A percentile compares a stretch with the other conserved stretches of the same genome.
Conservation (phyloP, 192 early-diverging fungal genomes). For the Cladochytrium replicatum region DNA sequence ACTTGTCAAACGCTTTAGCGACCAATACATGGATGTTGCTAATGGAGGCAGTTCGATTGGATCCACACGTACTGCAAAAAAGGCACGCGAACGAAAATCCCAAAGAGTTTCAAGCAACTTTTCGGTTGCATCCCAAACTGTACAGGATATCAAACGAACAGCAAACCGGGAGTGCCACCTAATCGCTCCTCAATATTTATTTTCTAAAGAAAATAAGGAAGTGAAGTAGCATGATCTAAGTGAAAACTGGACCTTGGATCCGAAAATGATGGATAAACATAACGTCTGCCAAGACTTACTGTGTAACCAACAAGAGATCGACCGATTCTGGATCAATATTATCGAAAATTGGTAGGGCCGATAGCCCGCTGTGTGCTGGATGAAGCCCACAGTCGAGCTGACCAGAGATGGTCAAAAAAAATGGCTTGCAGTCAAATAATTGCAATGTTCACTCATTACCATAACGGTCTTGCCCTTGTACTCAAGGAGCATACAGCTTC, state of each 20-base stretch:
- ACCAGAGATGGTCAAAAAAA: too few relatives aligned
- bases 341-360: constrained; percentile 91
- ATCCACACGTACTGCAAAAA: too few relatives aligned
- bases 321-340: constrained; percentile 80
- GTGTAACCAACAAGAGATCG: constrained; percentile 87
- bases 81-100: too few relatives aligned
- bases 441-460: constrained; percentile 27
- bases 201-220: constrained; percentile 95
- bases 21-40: too few relatives aligned
- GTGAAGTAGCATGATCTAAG: constrained; percentile 89
- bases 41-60: too few relatives aligned
- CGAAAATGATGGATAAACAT: neutral
- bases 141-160: neutral
- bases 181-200: constrained; percentile 24
- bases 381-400: constrained; percentile 95
- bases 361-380: constrained; percentile 82
- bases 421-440: too few relatives aligned
- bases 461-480: constrained; percentile 95
- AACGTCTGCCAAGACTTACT: constrained; percentile 51
- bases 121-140: too few relatives aligned
- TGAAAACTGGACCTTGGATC: constrained; percentile 61
- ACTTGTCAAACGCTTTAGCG: too few relatives aligned
- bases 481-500: constrained; percentile 84
- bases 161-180: neutral
- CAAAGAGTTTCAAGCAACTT: too few relatives aligned